A percentile compares a stretch with the other conserved stretches of the same genome.
Conservation (phyloP, 495 filamentous ascomycete genomes). For the Aspergillus heteromorphus region DNA sequence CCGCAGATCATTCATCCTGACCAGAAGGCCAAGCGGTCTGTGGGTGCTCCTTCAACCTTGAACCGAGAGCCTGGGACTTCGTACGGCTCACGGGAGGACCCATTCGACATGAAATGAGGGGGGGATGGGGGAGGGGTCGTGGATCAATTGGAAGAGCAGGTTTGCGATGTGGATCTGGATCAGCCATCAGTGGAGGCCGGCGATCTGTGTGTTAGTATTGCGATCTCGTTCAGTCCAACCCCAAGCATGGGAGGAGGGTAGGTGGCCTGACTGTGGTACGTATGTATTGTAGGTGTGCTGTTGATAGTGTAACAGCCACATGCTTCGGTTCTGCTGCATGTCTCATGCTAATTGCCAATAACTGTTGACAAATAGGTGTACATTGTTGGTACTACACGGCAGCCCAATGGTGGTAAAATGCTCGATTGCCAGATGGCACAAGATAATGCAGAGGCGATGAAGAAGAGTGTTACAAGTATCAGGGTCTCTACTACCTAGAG, state of each 20-base stretch:
- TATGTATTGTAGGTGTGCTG: neutral
- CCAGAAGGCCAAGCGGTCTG: neutral
- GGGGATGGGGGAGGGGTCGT: neutral
- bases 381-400: neutral
- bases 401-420: neutral
- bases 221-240: constrained; percentile 1
- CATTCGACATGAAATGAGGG: constrained; percentile 3
- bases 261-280: neutral
- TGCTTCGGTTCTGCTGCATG: neutral
- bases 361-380: neutral
- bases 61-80: neutral
- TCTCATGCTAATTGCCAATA: neutral
- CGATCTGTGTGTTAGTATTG: neutral
- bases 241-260: neutral
- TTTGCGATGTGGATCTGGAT: neutral
- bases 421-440: neutral
- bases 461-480: neutral
- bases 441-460: neutral
- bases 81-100: neutral
- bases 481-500: neutral
- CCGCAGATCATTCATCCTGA: constrained; percentile 11
- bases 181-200: neutral
- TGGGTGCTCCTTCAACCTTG: neutral
- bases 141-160: constrained; percentile 1
- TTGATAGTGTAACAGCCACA: neutral